Conservation (phyloP, 2,329 filamentous ascomycete genomes). For the Pseudogymnoascus sp. region DNA sequence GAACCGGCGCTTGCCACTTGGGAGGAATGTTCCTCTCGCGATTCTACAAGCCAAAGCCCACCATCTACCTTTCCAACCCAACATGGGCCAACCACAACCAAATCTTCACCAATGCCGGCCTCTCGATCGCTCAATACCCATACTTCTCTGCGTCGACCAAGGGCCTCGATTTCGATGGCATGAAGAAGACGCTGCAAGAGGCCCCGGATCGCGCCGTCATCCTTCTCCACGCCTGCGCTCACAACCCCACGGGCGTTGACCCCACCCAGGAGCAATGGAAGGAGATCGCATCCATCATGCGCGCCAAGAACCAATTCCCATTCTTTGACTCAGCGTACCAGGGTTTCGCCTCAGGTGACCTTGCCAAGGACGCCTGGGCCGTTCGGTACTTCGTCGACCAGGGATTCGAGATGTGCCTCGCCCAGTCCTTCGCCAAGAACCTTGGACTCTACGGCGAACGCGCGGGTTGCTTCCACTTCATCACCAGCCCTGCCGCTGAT, state of each 20-base stretch:
- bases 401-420: slow-evolving; percentile 81
- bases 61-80: slow-evolving; percentile 86
- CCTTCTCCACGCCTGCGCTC: slow-evolving; percentile 88
- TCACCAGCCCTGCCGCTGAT: slow-evolving; percentile 66
- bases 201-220: slow-evolving; percentile 79
- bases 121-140: slow-evolving; percentile 76
- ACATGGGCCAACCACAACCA: slow-evolving; percentile 99
- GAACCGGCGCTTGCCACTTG: slow-evolving; percentile 89
- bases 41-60: slow-evolving; percentile 73
- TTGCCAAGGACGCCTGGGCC: slow-evolving; percentile 80
- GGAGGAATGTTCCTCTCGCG: slow-evolving; percentile 89
- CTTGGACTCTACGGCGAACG: slow-evolving; percentile 97
- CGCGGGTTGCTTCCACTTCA: slow-evolving; percentile 91
- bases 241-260: slow-evolving; percentile 97
- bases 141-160: slow-evolving; percentile 89
- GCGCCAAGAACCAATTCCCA: slow-evolving; percentile 78
- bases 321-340: slow-evolving; percentile 99
- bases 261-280: slow-evolving; percentile 92
- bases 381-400: slow-evolving; percentile 90
- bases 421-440: slow-evolving; percentile 96
- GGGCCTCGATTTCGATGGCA: slow-evolving; percentile 86
- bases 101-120: slow-evolving; percentile 87
- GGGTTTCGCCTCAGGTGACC: slow-evolving; percentile 89
- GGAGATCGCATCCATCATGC: slow-evolving; percentile 73
- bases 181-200: slow-evolving; percentile 63